These are phyloP conservation scores for Chaetothyriales sp. DNA, from an alignment of 2,329 filamentous ascomycete species.

Conservation along the genomic window DNA sequence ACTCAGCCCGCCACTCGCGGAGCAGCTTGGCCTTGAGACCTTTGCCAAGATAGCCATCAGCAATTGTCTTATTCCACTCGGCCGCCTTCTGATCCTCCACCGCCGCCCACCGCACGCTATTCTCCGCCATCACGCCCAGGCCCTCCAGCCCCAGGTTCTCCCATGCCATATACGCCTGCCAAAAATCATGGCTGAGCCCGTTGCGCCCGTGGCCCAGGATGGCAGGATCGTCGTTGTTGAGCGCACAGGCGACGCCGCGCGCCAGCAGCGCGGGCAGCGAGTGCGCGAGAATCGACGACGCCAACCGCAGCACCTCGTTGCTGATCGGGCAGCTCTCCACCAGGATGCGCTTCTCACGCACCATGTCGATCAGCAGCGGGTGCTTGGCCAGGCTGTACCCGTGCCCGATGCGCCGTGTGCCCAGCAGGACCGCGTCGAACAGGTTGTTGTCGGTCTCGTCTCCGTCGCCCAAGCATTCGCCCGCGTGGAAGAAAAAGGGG, in stretches of 20 bases:
- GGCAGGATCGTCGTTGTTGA: constrained; percentile 84
- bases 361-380: constrained; percentile 73
- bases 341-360: constrained; percentile 76
- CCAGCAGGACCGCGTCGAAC: constrained; percentile 76
- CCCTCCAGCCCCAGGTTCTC: constrained; percentile 82
- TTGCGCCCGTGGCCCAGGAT: constrained; percentile 72
- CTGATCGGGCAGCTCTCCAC: constrained; percentile 84
- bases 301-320: constrained; percentile 74
- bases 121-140: constrained; percentile 76
- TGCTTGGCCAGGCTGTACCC: constrained; percentile 84
- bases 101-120: constrained; percentile 77
- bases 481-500: constrained; percentile 92
- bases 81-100: constrained; percentile 65
- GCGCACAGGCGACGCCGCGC: constrained; percentile 66
- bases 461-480: constrained; percentile 71
- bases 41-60: constrained; percentile 57
- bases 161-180: constrained; percentile 83
- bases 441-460: constrained; percentile 68
- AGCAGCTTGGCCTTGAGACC: constrained; percentile 59
- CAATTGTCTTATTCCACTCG: constrained; percentile 60
- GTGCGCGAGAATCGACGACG: constrained; percentile 61
- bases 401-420: constrained; percentile 78
- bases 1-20: constrained; percentile 65
- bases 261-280: constrained; percentile 73
- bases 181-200: constrained; percentile 85